Percentiles rank a stretch among this genome's conserved stretches.
Conservation (phyloP, 2,329 filamentous ascomycete species). For the Magnaporthales sp. region DNA sequence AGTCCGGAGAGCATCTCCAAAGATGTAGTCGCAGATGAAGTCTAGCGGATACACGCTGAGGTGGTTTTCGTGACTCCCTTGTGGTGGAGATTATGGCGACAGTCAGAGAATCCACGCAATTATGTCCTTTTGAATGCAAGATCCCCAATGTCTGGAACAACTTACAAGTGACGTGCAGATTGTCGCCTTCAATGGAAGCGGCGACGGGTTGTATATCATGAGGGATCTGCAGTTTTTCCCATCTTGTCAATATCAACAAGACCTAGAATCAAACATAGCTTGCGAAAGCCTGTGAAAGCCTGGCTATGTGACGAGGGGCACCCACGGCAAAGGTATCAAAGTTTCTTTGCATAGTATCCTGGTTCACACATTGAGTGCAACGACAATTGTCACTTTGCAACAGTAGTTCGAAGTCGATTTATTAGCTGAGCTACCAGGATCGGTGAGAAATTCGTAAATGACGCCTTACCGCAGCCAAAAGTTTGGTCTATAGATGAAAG, state of each 20-base stretch:
- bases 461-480: slow-evolving; percentile 5
- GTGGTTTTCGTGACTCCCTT: slow-evolving; percentile 62
- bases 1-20: slow-evolving; percentile 20
- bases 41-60: slow-evolving; percentile 56
- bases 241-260: too few species aligned
- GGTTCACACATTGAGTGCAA: slow-evolving; percentile 57
- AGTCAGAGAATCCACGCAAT: neutral
- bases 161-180: slow-evolving; percentile 42
- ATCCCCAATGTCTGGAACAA: slow-evolving; percentile 3
- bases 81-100: neutral
- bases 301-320: neutral
- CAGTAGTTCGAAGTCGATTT: neutral
- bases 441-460: neutral
- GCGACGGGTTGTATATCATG: slow-evolving; percentile 26
- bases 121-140: neutral
- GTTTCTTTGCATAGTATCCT: slow-evolving; percentile 59
- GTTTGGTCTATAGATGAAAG: neutral
- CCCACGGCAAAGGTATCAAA: slow-evolving; percentile 59
- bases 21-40: slow-evolving; percentile 46
- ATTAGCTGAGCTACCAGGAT: neutral
- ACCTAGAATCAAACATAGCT: slow-evolving; percentile 7
- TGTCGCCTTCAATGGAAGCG: slow-evolving; percentile 23
- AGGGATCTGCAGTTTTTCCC: slow-evolving; percentile 31
- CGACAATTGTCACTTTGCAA: slow-evolving; percentile 60
- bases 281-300: neutral